phyloP scores from a whole-genome alignment of 2,329 filamentous ascomycete genomes.

The Penicillium sp. region DNA sequence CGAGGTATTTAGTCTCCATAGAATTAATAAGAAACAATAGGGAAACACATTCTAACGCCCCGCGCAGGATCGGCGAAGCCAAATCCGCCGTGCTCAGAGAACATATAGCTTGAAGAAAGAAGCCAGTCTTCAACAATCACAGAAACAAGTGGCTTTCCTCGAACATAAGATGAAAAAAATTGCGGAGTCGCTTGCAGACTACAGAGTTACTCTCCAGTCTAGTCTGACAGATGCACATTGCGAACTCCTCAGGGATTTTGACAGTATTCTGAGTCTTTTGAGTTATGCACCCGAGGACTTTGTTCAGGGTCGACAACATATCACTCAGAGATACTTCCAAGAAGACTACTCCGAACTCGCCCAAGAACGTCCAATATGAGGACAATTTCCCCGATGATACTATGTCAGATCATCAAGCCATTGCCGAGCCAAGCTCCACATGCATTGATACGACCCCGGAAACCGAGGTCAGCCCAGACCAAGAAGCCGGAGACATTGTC shows the following conservation, averaged over 20 bases:
- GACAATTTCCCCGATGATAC: background rate
- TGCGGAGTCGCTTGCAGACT: background rate
- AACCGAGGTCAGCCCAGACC: background rate
- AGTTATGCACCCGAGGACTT: background rate
- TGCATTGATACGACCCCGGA: background rate
- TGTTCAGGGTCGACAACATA: background rate
- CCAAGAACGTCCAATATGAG: background rate
- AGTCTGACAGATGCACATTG: background rate
- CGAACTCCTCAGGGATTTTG: background rate
- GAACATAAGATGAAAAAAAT: background rate
- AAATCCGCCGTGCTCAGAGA: constrained; percentile 1
- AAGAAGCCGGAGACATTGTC: background rate
- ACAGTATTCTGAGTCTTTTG: background rate
- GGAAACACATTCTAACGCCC: background rate
- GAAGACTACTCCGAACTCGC: background rate
- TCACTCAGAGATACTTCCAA: background rate
- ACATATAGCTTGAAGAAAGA: constrained; percentile 3
- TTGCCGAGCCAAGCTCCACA: background rate
- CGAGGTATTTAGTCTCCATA: background rate
- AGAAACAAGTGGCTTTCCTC: background rate
- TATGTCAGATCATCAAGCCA: background rate
- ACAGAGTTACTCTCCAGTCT: background rate
- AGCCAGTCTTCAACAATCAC: background rate
- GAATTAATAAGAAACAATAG: background rate
- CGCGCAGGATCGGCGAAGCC: background rate